Percentiles rank a stretch among this genome's conserved stretches.
Evolutionary conservation across 2,329 filamentous ascomycete species (phyloP).

Genomic region (Penicillium sp.): DNA sequence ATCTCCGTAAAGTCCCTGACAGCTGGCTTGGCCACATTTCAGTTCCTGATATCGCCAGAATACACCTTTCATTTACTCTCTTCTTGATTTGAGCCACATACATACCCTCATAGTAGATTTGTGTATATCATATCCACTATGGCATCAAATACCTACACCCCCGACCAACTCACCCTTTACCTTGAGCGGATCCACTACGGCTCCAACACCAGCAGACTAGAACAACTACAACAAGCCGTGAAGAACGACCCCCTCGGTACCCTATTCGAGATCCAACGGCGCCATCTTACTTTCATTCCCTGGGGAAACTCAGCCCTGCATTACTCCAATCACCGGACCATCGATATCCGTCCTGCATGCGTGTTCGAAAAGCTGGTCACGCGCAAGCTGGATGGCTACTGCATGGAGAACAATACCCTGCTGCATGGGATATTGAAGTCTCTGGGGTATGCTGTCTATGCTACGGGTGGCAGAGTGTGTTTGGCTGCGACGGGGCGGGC

Average conservation of each 20-base stretch:
- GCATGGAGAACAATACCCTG: constrained; percentile 57
- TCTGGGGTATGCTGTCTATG: constrained; percentile 48
- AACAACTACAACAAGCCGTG: no score
- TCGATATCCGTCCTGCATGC: constrained; percentile 47
- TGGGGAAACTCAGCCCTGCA: constrained; percentile 53
- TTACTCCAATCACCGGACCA: constrained; percentile 41
- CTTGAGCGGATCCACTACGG: no score
- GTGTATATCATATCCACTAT: no score
- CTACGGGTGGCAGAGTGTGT: constrained; percentile 46
- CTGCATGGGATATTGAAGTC: constrained; percentile 45
- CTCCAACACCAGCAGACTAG: constrained; percentile 19
- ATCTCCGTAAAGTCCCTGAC: no score
- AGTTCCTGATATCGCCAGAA: no score
- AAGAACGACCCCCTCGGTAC: no score
- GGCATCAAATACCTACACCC: no score
- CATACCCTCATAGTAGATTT: no score
- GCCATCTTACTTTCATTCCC: constrained; percentile 44
- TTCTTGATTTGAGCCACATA: no score
- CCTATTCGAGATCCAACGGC: constrained; percentile 33
- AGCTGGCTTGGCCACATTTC: no score
- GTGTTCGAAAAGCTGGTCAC: constrained; percentile 48
- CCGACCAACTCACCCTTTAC: no score
- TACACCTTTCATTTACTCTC: no score
- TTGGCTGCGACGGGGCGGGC: constrained; percentile 27
- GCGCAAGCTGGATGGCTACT: constrained; percentile 49